Evolutionary conservation across 179 eudicot species (phyloP), one percentile per base, ranked within the genome.

Genomic region (Gypsophila paniculata): DNA sequence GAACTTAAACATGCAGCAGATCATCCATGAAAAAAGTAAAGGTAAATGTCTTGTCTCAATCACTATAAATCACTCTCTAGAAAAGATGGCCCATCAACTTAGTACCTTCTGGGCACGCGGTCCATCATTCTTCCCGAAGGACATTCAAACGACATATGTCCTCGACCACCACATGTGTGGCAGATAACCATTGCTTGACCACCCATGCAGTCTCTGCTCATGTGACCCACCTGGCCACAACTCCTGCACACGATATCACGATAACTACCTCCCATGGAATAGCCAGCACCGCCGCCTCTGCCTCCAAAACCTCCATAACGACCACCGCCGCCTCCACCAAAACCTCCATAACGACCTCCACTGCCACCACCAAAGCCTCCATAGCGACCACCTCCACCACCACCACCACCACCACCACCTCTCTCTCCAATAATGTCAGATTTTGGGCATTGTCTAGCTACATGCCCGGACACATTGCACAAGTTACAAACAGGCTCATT

Each of bases 81-180:
- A 46, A 5, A 19, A 19, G 2, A 6, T 8, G 42, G 51, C 58
- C 17, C 38, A 10, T 68, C 39, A 49, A 18, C 52, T 82, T 73
- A 82, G 77, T 76, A 82, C 77, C 86, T 78, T 42, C 84, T 80
- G 6, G 74, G 78, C 68, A 79, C 71, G 23, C 86, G 90, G 36
- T 88, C 98, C 85, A 91, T 72, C 66, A 88, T 78, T 87, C 98
- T 85, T 11, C 79, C 96, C 0, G 98, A 93, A 15, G 99, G 99
- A 65, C 99, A 94, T 75, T 91, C 97, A 44, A 68, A 89, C 6
- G 96, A 85, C 82, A 82, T 68, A 79, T 91, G 97, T 21, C 99
- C 99, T 76, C 97, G 86, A 60, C 99, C 97, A 46, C 97, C 99
- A 75, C 99, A 91, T 61, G 87, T 94, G 78, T 88, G 97, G 74